Conservation (phyloP, 2,329 filamentous ascomycete species). For the Aspergillus uvarum region DNA sequence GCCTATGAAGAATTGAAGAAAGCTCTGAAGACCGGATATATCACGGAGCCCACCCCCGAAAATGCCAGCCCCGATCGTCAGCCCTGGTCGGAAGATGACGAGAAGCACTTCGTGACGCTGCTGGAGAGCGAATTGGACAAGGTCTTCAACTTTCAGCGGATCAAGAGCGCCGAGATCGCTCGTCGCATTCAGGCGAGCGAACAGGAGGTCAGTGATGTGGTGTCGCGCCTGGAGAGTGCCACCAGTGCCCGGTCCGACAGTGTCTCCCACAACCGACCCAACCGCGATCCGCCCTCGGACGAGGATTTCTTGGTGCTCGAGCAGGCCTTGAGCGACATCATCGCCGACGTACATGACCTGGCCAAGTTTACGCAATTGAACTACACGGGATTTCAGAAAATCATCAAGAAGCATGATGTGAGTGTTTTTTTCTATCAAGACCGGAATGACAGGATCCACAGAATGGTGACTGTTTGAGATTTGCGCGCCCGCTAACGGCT, state of each 20-base stretch:
- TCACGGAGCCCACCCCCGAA: conserved; percentile 49
- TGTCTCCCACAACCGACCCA: conserved; percentile 28
- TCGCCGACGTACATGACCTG: conserved; percentile 95
- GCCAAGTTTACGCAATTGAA: conserved; percentile 98
- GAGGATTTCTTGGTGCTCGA: conserved; percentile 93
- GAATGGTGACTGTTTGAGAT: background rate
- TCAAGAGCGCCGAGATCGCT: conserved; percentile 95
- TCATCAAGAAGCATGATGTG: conserved; percentile 99
- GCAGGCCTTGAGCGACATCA: conserved; percentile 94
- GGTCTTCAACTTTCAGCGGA: conserved; percentile 95
- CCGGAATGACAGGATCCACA: background rate
- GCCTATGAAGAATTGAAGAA: conserved; percentile 92
- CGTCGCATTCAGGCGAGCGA: conserved; percentile 84
- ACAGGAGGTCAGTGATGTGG: conserved; percentile 84
- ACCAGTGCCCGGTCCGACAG: conserved; percentile 40
- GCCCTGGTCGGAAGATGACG: conserved; percentile 87
- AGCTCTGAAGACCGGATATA: conserved; percentile 73
- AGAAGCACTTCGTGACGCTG: conserved; percentile 80
- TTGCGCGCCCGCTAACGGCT: conserved; percentile 2
- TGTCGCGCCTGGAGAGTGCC: conserved; percentile 67
- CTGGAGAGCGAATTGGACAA: conserved; percentile 94
- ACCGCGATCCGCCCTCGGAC: conserved; percentile 60
- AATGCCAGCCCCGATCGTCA: conserved; percentile 53
- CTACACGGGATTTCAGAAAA: conserved; percentile 99
- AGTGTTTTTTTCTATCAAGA: conserved; percentile 33